Evolutionary conservation across 192 early-diverging fungal genomes (phyloP).

Genomic region (Rhizophagus sp.): DNA sequence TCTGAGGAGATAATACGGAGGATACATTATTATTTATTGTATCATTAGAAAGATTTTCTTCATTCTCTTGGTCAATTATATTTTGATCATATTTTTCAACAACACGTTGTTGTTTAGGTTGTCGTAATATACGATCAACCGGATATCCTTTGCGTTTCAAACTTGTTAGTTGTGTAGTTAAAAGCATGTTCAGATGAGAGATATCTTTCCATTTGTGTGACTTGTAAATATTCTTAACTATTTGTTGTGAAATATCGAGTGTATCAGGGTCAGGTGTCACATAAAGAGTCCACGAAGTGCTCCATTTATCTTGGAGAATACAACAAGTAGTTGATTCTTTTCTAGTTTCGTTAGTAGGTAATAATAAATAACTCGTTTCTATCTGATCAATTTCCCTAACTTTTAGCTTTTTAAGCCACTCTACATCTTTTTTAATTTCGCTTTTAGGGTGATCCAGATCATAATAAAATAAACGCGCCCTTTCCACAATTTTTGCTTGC

Average conservation of each 20-base stretch:
- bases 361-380: constrained; percentile 44
- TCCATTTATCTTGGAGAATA: constrained; percentile 41
- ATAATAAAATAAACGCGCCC: constrained; percentile 77
- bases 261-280: constrained; percentile 39
- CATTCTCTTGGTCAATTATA: constrained; percentile 29
- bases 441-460: constrained; percentile 56
- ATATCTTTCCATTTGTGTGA: constrained; percentile 7
- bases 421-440: constrained; percentile 51
- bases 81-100: background rate
- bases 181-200: background rate
- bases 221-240: constrained; percentile 4
- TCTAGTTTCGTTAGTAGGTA: constrained; percentile 43
- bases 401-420: constrained; percentile 61
- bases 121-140: constrained; percentile 59
- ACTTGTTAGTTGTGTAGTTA: background rate
- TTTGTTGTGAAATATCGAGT: background rate
- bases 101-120: background rate
- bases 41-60: constrained; percentile 31
- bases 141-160: constrained; percentile 44
- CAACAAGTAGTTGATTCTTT: constrained; percentile 67
- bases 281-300: constrained; percentile 43
- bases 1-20: background rate
- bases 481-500: constrained; percentile 66
- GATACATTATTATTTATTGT: constrained; percentile 3
- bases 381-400: constrained; percentile 72